Conservation (phyloP, 1,284 basidiomycete species). For the Trametes sp. region DNA sequence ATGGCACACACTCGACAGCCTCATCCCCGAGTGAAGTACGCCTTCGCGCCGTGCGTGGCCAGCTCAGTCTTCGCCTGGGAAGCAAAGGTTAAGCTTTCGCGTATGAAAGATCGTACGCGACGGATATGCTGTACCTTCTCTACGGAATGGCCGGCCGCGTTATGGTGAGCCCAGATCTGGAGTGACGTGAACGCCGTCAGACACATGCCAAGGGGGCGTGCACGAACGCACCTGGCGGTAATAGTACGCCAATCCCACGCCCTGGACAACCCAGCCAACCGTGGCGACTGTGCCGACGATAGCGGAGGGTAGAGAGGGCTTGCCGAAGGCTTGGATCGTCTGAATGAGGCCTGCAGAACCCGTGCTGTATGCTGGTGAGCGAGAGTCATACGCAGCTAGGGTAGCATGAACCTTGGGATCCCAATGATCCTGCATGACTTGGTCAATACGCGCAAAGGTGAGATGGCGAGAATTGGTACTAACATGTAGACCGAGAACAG, state of each 20-base stretch:
- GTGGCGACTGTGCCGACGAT: constrained; percentile 84
- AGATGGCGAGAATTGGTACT: constrained; percentile 41
- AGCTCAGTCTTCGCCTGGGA: constrained; percentile 85
- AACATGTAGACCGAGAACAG: constrained; percentile 90
- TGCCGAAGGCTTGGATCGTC: constrained; percentile 82
- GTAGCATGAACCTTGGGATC: constrained; percentile 68
- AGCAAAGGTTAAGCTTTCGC: background rate
- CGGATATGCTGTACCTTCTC: constrained; percentile 65
- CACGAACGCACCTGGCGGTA: constrained; percentile 68
- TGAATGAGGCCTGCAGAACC: constrained; percentile 96
- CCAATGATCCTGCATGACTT: constrained; percentile 76
- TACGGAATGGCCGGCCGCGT: constrained; percentile 82
- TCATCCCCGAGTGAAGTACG: constrained; percentile 84
- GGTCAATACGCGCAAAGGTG: constrained; percentile 29
- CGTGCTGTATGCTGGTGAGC: constrained; percentile 58
- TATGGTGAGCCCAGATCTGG: constrained; percentile 88
- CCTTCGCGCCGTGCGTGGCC: constrained; percentile 85
- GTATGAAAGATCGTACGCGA: background rate
- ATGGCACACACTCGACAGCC: constrained; percentile 29
- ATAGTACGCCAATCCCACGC: constrained; percentile 82
- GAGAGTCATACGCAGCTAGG: constrained; percentile 14
- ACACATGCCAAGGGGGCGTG: constrained; percentile 1
- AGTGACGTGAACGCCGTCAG: constrained; percentile 16
- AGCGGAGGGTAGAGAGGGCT: constrained; percentile 72
- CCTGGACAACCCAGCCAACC: constrained; percentile 89